A percentile compares a stretch with the other conserved stretches of the same genome.
Conservation (phyloP, 805 yeast species). For the Danielia reshetovae region DNA sequence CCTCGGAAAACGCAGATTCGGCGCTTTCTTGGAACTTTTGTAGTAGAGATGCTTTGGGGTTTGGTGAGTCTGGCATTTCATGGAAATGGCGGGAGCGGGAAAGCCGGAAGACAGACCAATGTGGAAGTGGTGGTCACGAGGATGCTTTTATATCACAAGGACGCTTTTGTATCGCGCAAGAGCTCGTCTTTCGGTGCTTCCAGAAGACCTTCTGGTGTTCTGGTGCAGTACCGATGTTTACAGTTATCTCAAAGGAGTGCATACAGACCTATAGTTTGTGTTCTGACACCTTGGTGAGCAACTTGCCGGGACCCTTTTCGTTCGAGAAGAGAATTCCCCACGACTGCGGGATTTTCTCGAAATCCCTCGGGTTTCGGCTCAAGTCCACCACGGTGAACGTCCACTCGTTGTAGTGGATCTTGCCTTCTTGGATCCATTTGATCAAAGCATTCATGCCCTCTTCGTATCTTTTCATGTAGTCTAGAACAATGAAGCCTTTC, state of each 20-base stretch:
- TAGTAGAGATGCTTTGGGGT: conserved; percentile 8
- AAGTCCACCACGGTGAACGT: conserved; percentile 18
- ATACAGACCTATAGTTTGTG: conserved; percentile 1
- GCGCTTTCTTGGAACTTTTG: conserved; percentile 10
- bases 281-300: conserved; percentile 38
- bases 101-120: no score
- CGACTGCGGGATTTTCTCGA: conserved; percentile 40
- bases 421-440: conserved; percentile 15
- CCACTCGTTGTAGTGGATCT: conserved; percentile 12
- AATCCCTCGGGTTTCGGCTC: conserved; percentile 19
- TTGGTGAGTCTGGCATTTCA: neutral
- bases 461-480: conserved; percentile 10
- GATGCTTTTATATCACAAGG: no score
- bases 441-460: conserved; percentile 13
- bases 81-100: no score
- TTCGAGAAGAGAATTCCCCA: conserved; percentile 47
- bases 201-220: neutral
- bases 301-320: conserved; percentile 46
- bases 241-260: conserved; percentile 1
- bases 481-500: conserved; percentile 21
- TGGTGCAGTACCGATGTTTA: conserved; percentile 7
- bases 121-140: no score
- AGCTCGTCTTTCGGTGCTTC: neutral
- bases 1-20: conserved; percentile 20
- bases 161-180: no score